A percentile compares a stretch with the other conserved stretches of the same genome.
Evolutionary conservation across 2,329 filamentous ascomycete species (phyloP).

Genomic region (Gnomoniopsis sp.): DNA sequence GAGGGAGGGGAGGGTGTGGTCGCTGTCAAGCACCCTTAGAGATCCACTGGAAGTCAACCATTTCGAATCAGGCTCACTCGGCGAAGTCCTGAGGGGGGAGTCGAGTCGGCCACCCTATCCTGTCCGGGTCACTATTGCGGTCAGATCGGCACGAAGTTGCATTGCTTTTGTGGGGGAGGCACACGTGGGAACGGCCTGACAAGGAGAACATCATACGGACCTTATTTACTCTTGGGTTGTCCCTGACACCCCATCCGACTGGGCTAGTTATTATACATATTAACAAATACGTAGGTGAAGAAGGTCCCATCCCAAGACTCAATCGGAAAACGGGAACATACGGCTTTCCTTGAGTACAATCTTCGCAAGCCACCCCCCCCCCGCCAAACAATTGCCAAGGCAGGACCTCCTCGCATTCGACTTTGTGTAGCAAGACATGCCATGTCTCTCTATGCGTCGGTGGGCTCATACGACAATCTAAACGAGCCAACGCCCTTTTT

Average conservation of each 20-base stretch:
- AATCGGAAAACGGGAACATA: too few species aligned
- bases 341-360: too few species aligned
- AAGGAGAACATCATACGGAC: not conserved
- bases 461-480: slow-evolving; percentile 12
- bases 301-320: too few species aligned
- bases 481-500: slow-evolving; percentile 12
- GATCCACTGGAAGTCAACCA: not conserved
- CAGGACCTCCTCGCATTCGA: not conserved
- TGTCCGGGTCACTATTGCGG: not conserved
- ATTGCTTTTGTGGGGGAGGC: not conserved
- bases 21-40: not conserved
- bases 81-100: slow-evolving; percentile 1
- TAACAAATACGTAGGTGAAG: too few species aligned
- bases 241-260: not conserved
- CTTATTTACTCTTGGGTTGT: not conserved
- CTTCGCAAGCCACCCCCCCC: too few species aligned
- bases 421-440: not conserved
- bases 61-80: not conserved
- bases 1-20: too few species aligned
- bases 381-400: too few species aligned
- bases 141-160: not conserved
- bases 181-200: not conserved
- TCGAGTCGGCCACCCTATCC: not conserved
- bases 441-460: slow-evolving; percentile 15
- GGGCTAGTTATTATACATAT: too few species aligned